Evolutionary conservation across 2,329 filamentous ascomycete species (phyloP).

Genomic region (Neocucurbitaria cava): DNA sequence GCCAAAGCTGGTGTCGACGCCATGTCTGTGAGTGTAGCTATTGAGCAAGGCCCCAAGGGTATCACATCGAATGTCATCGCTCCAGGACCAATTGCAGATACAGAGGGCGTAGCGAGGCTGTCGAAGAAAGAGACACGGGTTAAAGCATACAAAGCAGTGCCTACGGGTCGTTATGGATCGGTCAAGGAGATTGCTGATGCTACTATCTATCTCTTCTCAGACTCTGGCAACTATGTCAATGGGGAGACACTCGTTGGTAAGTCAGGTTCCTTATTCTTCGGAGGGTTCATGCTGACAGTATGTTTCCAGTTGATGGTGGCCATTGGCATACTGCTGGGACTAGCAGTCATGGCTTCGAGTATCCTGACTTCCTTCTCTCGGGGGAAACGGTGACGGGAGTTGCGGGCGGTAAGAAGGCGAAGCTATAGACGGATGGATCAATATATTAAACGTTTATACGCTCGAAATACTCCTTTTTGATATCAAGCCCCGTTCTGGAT

Average conservation of each 20-base stretch:
- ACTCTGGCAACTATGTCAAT: conserved; percentile 85
- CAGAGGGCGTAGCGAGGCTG: conserved; percentile 67
- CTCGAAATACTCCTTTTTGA: neutral
- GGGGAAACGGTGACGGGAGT: conserved; percentile 64
- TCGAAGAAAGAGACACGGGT: conserved; percentile 43
- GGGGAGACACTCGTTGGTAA: conserved; percentile 81
- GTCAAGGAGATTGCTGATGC: conserved; percentile 92
- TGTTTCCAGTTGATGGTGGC: conserved; percentile 57
- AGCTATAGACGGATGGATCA: conserved; percentile 50
- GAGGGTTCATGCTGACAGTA: conserved; percentile 18
- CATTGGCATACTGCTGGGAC: conserved; percentile 55
- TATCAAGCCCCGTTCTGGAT: too few species aligned
- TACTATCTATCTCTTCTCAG: conserved; percentile 86
- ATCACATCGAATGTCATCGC: conserved; percentile 88
- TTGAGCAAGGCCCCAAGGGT: conserved; percentile 90
- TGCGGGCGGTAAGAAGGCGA: conserved; percentile 63
- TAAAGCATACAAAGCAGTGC: conserved; percentile 57
- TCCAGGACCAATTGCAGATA: conserved; percentile 83
- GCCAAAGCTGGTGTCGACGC: conserved; percentile 93
- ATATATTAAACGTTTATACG: neutral
- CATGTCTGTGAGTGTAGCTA: conserved; percentile 76
- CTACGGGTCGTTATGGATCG: conserved; percentile 76
- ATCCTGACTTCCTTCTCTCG: conserved; percentile 66
- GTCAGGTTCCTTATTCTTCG: too few species aligned
- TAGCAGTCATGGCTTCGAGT: conserved; percentile 54